phyloP scores from a whole-genome alignment of 306 rosid species.

The Pyrus betulifolia region DNA sequence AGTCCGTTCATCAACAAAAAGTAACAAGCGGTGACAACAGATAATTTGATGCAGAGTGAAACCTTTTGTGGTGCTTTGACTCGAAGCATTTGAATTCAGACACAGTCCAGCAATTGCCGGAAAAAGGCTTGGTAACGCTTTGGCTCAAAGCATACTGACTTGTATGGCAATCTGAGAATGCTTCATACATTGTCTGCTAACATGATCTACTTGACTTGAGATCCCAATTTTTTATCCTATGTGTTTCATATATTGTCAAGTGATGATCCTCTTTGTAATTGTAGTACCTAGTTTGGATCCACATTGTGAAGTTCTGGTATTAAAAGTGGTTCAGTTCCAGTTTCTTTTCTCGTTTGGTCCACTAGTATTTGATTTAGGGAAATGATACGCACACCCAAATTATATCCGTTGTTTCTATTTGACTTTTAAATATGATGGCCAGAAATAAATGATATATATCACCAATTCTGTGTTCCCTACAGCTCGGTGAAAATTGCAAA shows the following conservation, averaged over 20 bases:
- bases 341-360: not conserved
- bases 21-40: slow-evolving; percentile 46
- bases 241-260: not conserved
- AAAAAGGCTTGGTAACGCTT: not conserved
- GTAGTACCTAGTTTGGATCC: not conserved
- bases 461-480: no score
- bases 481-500: no score
- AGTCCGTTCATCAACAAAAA: slow-evolving; percentile 35
- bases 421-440: no score
- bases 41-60: not conserved
- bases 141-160: not conserved
- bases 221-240: not conserved
- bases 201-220: not conserved
- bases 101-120: not conserved
- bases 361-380: no score
- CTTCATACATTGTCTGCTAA: not conserved
- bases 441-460: no score
- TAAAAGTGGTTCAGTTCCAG: not conserved
- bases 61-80: slow-evolving; percentile 46
- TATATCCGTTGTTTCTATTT: no score
- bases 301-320: not conserved
- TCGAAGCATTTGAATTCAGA: slow-evolving; percentile 34
- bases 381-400: no score
- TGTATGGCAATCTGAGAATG: not conserved
- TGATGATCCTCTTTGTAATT: not conserved